phyloP scores from a whole-genome alignment of 345 rosid genomes.

The Rhodamnia rubescens region DNA sequence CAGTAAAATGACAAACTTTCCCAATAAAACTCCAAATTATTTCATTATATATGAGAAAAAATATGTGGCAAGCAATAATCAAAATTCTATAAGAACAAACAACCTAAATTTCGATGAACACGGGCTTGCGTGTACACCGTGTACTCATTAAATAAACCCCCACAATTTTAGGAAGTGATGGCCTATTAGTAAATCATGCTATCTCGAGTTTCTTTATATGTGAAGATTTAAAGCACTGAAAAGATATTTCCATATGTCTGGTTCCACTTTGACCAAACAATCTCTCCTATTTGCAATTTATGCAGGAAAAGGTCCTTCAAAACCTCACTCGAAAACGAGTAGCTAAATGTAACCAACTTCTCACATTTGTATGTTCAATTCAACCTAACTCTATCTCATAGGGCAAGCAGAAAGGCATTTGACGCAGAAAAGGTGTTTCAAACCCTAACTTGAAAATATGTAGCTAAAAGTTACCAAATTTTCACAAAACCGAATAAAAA shows the following conservation, averaged over 20 bases:
- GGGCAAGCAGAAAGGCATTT: conserved; percentile 73
- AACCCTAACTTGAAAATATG: not conserved
- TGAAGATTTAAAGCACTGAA: not conserved
- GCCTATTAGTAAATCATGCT: not conserved
- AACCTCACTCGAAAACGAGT: not conserved
- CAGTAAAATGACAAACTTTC: conserved; percentile 20
- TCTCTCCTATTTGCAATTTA: not conserved
- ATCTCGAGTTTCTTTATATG: not conserved
- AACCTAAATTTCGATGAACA: not conserved
- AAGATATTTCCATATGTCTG: not conserved
- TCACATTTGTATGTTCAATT: conserved; percentile 17
- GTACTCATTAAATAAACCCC: not conserved
- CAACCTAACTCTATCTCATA: conserved; percentile 36
- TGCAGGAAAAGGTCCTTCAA: not conserved
- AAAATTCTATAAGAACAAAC: not conserved
- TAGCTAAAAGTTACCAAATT: conserved; percentile 69
- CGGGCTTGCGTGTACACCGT: not conserved
- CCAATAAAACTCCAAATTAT: conserved; percentile 3
- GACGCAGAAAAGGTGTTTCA: conserved; percentile 26
- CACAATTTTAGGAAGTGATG: not conserved
- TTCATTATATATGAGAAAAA: not conserved
- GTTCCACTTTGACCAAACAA: not conserved
- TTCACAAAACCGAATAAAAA: conserved; percentile 30
- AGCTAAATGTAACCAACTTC: conserved; percentile 56
- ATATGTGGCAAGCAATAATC: not conserved